Evolutionary conservation across 805 yeast species (phyloP), one percentile per base, ranked within the genome.

Genomic region (Zygoascus biomembranicola): DNA sequence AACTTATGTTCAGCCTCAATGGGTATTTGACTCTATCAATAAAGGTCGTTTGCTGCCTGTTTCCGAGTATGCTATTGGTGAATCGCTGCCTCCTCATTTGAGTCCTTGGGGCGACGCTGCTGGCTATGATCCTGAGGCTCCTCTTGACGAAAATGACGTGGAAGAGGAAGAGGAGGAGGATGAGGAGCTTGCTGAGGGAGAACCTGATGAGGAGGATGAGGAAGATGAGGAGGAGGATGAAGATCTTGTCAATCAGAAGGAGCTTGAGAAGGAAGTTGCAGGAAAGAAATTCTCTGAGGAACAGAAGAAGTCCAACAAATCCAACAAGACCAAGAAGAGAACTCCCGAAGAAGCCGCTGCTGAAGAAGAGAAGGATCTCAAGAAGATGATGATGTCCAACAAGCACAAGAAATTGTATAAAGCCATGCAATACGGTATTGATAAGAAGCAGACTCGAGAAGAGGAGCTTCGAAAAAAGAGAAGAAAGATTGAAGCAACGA

Each of bases 91-190:
- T 46, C 97, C 99, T 39, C 99, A 94, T 71, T 76, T 94, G 64
- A 87, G 96, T 51, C 99, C 99, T 75, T 94, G 99, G 98, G 98
- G 98, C 62, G 99, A 94, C 73, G 79, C 90, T 48, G 89, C 85
- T 62, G 85, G 84, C 52, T 94, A 94, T 72, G 82, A 92, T 70
- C 98, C 99, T 63, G 82, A 77, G 54, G 85, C 80, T 32, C 77
- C 67, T 14, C 77, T 65, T 2, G 80, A 69, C 14, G 79, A 69
- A 31, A 81, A 65, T 19, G 81, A 65, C 18, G 82, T 71, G 14
- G 85, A 64, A 1, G 81, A 68, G 0, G 84, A 68, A 11, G 85
- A 69, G n/a, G 84, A 69, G 1, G 86, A 73, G 47, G 79, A 66
- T 5, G 84, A 70, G 28, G 77, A 62, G 47, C 65, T 69, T 53